A percentile compares a stretch with the other conserved stretches of the same genome.
Conservation (phyloP, 2,329 filamentous ascomycete species). For the Botrytis hyacinthi region DNA sequence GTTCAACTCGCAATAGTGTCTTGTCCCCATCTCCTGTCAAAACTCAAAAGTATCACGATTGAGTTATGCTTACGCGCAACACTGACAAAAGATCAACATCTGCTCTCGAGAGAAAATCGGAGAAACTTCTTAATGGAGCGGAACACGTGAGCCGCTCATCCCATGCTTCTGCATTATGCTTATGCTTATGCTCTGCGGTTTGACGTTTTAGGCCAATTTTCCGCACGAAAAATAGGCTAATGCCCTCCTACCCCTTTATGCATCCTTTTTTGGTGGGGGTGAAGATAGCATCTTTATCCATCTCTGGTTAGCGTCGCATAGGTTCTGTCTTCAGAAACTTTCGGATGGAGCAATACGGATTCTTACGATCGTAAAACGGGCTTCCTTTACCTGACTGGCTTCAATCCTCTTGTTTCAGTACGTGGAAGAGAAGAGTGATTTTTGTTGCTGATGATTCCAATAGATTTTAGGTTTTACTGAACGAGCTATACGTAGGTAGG, state of each 20-base stretch:
- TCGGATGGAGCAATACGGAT: constrained; percentile 13
- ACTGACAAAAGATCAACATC: constrained; percentile 8
- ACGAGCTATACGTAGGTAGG: too few species aligned
- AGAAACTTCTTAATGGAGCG: neutral
- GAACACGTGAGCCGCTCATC: constrained; percentile 13
- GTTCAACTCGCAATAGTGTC: neutral
- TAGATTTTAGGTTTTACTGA: neutral
- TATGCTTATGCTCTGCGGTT: constrained; percentile 8
- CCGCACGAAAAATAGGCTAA: constrained; percentile 13
- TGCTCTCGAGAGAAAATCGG: neutral
- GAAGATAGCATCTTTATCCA: neutral
- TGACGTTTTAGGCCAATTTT: constrained; percentile 17
- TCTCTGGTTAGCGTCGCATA: constrained; percentile 9
- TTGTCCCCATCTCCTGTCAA: neutral
- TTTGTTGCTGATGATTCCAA: neutral
- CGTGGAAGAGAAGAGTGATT: neutral
- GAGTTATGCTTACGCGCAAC: neutral
- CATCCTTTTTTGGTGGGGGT: constrained; percentile 16
- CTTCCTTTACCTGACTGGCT: constrained; percentile 7
- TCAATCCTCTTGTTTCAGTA: constrained; percentile 14
- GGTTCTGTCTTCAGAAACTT: constrained; percentile 2
- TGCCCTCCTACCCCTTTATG: constrained; percentile 19
- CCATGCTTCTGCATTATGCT: constrained; percentile 14
- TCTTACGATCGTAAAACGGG: neutral
- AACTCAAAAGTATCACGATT: neutral